A percentile compares a stretch with the other conserved stretches of the same genome.
Evolutionary conservation across 1,284 basidiomycete genomes (phyloP).

Genomic region (Schizophyllum commune): DNA sequence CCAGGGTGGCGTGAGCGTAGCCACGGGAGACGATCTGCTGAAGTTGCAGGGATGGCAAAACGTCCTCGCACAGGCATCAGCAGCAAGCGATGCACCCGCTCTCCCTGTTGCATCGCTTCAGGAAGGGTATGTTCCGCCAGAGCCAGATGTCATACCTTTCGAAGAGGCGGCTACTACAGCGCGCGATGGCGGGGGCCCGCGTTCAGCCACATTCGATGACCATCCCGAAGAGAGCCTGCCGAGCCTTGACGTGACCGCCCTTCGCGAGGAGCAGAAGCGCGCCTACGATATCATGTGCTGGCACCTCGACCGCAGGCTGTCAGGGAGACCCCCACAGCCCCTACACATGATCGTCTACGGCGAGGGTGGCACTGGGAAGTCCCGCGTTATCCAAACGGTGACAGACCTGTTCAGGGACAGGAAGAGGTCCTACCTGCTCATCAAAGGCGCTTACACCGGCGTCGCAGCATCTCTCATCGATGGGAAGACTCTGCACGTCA

Average conservation of each 20-base stretch:
- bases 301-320: slow-evolving; percentile 18
- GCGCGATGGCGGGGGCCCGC: too few relatives aligned
- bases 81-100: too few relatives aligned
- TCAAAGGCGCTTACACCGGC: slow-evolving; percentile 26
- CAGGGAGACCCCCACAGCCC: slow-evolving; percentile 13
- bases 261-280: slow-evolving; percentile 13
- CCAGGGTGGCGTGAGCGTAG: too few relatives aligned
- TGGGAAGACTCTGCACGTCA: slow-evolving; percentile 11
- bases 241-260: neutral
- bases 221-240: neutral
- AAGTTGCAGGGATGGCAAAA: too few relatives aligned
- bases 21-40: too few relatives aligned
- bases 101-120: too few relatives aligned
- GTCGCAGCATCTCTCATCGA: slow-evolving; percentile 27
- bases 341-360: slow-evolving; percentile 25
- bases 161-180: too few relatives aligned
- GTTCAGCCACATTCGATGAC: too few relatives aligned
- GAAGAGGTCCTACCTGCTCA: slow-evolving; percentile 10
- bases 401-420: slow-evolving; percentile 17
- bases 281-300: slow-evolving; percentile 24
- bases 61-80: too few relatives aligned
- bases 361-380: slow-evolving; percentile 31
- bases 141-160: too few relatives aligned
- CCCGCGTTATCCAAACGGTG: slow-evolving; percentile 25
- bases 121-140: too few relatives aligned